Conservation (phyloP, 768 basidiomycete genomes). For the Neoboletus magnificus region DNA sequence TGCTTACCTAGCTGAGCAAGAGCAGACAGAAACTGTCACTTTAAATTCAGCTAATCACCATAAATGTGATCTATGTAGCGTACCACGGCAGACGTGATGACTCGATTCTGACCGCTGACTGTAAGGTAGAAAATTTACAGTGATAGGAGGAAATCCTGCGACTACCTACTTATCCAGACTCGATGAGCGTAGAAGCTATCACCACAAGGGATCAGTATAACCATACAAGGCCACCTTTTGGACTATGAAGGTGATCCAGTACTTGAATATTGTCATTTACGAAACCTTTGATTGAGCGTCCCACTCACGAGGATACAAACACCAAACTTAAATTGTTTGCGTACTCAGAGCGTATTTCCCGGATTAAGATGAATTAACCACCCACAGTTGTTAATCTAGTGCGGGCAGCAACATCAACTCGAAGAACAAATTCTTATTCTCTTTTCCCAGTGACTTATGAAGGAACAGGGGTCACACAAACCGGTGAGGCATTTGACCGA, state of each 20-base stretch:
- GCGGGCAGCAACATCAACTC: not conserved
- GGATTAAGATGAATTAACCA: not conserved
- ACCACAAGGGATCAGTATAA: not conserved
- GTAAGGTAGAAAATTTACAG: not conserved
- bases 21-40: conserved; percentile 3
- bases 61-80: not conserved
- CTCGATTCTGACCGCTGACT: not conserved
- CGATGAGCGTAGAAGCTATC: not conserved
- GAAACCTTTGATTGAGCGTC: not conserved
- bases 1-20: conserved; percentile 13
- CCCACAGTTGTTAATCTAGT: not conserved
- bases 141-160: not conserved
- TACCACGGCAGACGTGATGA: not conserved
- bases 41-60: not conserved
- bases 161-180: not conserved
- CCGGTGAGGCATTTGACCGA: not conserved
- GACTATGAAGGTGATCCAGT: not conserved
- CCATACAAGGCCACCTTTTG: not conserved
- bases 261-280: not conserved
- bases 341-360: not conserved
- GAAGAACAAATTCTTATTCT: not conserved
- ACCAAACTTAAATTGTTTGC: not conserved
- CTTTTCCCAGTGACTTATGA: not conserved
- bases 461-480: conserved; percentile 4
- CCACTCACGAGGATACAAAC: not conserved